These are phyloP conservation scores for Xylariaceae sp. DNA, from an alignment of 2,329 filamentous ascomycete species.

Conservation along the genomic window DNA sequence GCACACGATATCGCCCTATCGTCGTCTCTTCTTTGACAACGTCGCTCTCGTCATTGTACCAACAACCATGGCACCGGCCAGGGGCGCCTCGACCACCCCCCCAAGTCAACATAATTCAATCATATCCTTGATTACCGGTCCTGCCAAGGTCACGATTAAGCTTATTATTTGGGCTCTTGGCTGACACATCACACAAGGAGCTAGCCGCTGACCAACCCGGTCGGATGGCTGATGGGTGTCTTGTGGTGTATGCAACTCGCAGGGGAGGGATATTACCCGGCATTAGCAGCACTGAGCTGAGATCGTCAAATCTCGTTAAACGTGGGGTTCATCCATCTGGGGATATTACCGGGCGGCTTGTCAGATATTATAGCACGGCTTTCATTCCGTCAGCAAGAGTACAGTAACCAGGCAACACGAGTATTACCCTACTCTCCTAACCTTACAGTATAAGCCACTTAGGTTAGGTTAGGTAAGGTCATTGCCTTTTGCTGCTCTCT, in stretches of 20 bases:
- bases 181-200: slow-evolving; percentile 1
- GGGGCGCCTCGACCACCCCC: not conserved
- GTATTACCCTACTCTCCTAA: no score
- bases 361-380: slow-evolving; percentile 18
- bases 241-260: slow-evolving; percentile 1
- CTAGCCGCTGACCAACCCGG: slow-evolving; percentile 1
- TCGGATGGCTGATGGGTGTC: not conserved
- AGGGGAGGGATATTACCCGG: slow-evolving; percentile 21
- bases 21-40: slow-evolving; percentile 4
- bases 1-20: not conserved
- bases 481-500: no score
- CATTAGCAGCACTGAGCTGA: slow-evolving; percentile 11
- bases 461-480: no score
- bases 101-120: no score
- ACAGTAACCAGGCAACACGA: no score
- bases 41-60: not conserved
- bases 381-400: slow-evolving; percentile 9
- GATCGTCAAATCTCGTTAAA: slow-evolving; percentile 14
- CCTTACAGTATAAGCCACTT: no score
- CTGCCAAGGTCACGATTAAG: not conserved
- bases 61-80: no score
- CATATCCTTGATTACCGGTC: not conserved
- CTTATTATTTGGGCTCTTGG: slow-evolving; percentile 4
- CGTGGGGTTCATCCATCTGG: slow-evolving; percentile 14
- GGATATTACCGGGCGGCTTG: slow-evolving; percentile 21